Conservation (phyloP, 208 protist genomes). For the Blastocrithidia nonstop region DNA sequence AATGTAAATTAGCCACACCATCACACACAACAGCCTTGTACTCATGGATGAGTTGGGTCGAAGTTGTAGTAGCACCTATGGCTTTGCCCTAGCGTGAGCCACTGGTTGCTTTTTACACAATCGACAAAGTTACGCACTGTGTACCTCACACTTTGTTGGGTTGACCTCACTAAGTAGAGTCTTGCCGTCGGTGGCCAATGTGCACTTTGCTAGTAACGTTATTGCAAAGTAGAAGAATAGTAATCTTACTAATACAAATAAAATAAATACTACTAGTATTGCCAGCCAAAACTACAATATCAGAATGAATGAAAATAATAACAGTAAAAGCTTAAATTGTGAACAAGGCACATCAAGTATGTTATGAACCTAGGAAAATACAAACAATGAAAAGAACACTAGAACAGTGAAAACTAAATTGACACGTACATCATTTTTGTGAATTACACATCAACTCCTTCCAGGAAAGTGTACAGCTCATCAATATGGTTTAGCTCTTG, state of each 20-base stretch:
- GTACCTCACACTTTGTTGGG: background rate
- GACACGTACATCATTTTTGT: too few species aligned
- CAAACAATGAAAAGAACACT: too few species aligned
- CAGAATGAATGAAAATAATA: background rate
- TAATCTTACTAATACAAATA: too few species aligned
- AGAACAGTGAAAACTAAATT: too few species aligned
- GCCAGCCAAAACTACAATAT: background rate
- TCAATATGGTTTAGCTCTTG: background rate
- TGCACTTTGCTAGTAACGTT: background rate
- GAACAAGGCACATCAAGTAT: too few species aligned
- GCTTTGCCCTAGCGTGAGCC: slow-evolving; percentile 90
- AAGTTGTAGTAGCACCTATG: slow-evolving; percentile 90
- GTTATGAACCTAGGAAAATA: too few species aligned
- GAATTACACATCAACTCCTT: too few species aligned
- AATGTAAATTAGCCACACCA: slow-evolving; percentile 60
- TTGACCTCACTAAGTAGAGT: background rate
- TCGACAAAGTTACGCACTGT: background rate
- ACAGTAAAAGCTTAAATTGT: background rate
- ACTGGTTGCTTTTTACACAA: slow-evolving; percentile 34
- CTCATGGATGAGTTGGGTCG: slow-evolving; percentile 96
- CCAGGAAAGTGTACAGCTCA: background rate
- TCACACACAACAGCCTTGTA: slow-evolving; percentile 86
- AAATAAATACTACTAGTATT: too few species aligned
- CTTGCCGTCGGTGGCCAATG: background rate
- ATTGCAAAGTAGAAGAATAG: too few species aligned